These are phyloP conservation scores for Skeletonema menzelii DNA, from an alignment of 108 stramenopile genomes.

Conservation along the genomic window DNA sequence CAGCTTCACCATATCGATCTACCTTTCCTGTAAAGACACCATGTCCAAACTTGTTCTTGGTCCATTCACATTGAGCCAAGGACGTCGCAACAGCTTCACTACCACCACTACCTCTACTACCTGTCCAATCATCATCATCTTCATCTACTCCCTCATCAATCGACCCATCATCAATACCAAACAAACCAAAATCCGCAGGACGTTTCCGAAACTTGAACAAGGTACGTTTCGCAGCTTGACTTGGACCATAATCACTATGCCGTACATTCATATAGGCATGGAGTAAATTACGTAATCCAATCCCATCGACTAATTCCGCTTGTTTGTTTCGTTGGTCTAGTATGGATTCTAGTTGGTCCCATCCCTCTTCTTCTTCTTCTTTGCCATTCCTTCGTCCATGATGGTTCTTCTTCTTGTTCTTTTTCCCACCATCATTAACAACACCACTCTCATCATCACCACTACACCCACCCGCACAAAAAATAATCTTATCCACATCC, in stretches of 20 bases:
- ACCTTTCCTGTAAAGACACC: conserved; percentile 81
- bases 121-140: too few species aligned
- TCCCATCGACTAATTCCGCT: conserved; percentile 70
- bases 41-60: conserved; percentile 71
- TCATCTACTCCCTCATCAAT: conserved; percentile 8
- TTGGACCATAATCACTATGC: conserved; percentile 84
- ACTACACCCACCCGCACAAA: conserved; percentile 57
- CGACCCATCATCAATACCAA: conserved; percentile 60
- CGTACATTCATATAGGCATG: conserved; percentile 89
- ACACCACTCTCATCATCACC: not conserved
- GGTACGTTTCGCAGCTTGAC: conserved; percentile 87
- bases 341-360: conserved; percentile 52
- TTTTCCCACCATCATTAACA: not conserved
- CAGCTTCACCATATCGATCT: conserved; percentile 56
- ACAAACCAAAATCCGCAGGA: conserved; percentile 70
- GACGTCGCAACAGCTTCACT: not conserved
- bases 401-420: not conserved
- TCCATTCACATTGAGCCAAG: conserved; percentile 64
- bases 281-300: conserved; percentile 85
- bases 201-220: conserved; percentile 82
- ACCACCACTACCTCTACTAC: too few species aligned
- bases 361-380: conserved; percentile 31
- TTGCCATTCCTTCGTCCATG: not conserved
- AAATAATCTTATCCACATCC: conserved; percentile 91
- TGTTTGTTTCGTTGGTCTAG: conserved; percentile 46